A percentile compares a stretch with the other conserved stretches of the same genome.
Evolutionary conservation across 2,329 filamentous ascomycete genomes (phyloP).

Genomic region (Calonectria hawksworthii): DNA sequence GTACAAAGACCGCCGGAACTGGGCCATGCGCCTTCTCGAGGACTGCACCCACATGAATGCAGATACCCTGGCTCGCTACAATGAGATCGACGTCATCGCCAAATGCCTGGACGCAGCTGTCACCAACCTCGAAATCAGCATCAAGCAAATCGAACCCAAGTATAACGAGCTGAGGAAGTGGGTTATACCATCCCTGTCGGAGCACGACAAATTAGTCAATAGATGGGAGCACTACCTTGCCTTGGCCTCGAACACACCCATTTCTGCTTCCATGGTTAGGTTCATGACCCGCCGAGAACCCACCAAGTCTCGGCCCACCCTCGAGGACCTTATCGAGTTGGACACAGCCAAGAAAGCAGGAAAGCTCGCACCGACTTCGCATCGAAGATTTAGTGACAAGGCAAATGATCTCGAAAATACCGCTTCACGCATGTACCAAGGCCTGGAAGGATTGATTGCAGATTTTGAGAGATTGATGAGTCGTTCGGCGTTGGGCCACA

Average conservation of each 20-base stretch:
- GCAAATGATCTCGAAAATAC: conserved; percentile 72
- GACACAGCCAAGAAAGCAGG: conserved; percentile 81
- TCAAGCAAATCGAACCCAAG: conserved; percentile 79
- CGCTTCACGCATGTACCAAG: conserved; percentile 71
- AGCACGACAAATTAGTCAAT: conserved; percentile 74
- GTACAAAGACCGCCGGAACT: conserved; percentile 84
- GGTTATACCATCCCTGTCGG: conserved; percentile 76
- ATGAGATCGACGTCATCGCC: conserved; percentile 82
- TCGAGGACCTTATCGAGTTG: conserved; percentile 83
- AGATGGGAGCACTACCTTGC: conserved; percentile 79
- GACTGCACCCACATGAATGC: conserved; percentile 77
- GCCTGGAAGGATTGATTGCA: conserved; percentile 72
- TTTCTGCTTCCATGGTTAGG: conserved; percentile 75
- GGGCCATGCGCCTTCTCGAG: conserved; percentile 80
- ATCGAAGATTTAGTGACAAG: conserved; percentile 71
- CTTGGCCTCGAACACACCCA: conserved; percentile 73
- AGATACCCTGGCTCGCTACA: conserved; percentile 74
- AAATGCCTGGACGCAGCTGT: conserved; percentile 87
- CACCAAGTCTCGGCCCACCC: conserved; percentile 65
- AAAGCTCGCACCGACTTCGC: conserved; percentile 70
- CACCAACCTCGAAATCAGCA: conserved; percentile 83
- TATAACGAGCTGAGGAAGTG: conserved; percentile 79
- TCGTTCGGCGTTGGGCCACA: conserved; percentile 69
- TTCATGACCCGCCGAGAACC: conserved; percentile 70
- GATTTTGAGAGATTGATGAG: conserved; percentile 72